These are phyloP conservation scores for Brassica nigra DNA, from an alignment of 345 rosid species.

Conservation along the genomic window DNA sequence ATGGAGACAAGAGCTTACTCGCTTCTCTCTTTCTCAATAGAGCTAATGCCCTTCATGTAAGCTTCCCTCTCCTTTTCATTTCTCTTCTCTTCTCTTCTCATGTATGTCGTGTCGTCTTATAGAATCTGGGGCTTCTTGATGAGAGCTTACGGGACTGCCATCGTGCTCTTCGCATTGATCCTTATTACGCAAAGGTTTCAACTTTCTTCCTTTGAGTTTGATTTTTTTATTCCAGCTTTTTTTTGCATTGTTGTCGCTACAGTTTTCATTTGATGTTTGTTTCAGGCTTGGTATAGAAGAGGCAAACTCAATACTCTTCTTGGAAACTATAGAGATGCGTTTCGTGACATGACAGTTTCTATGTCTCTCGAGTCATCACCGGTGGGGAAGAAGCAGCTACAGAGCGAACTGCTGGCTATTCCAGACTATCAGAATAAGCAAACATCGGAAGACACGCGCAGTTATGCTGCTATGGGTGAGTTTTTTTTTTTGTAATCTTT, in stretches of 20 bases:
- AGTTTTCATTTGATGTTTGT: not conserved
- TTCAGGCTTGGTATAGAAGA: constrained; percentile 83
- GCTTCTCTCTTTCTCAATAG: constrained; percentile 74
- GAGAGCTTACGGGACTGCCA: constrained; percentile 77
- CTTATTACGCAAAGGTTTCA: constrained; percentile 72
- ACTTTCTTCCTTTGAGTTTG: not conserved
- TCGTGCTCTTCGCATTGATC: constrained; percentile 71
- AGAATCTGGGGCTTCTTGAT: constrained; percentile 54
- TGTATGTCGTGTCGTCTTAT: not conserved
- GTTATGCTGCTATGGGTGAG: constrained; percentile 40
- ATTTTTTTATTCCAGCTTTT: not conserved
- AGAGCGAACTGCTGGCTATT: constrained; percentile 54
- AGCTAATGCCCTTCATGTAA: constrained; percentile 63
- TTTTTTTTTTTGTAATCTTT: not conserved
- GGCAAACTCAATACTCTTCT: constrained; percentile 72
- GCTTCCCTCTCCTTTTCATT: not conserved
- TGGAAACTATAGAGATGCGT: constrained; percentile 57
- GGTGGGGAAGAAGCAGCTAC: constrained; percentile 77
- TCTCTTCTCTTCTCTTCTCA: constrained; percentile 3
- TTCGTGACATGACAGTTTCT: constrained; percentile 58
- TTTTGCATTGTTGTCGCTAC: not conserved
- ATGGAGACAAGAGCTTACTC: constrained; percentile 68
- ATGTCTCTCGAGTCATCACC: constrained; percentile 52
- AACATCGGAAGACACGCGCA: constrained; percentile 21
- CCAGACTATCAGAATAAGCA: constrained; percentile 26